A percentile compares a stretch with the other conserved stretches of the same genome.
These are phyloP conservation scores for Platanus orientalis DNA, from an alignment of 164 flowering plant species.

Conservation along the genomic window DNA sequence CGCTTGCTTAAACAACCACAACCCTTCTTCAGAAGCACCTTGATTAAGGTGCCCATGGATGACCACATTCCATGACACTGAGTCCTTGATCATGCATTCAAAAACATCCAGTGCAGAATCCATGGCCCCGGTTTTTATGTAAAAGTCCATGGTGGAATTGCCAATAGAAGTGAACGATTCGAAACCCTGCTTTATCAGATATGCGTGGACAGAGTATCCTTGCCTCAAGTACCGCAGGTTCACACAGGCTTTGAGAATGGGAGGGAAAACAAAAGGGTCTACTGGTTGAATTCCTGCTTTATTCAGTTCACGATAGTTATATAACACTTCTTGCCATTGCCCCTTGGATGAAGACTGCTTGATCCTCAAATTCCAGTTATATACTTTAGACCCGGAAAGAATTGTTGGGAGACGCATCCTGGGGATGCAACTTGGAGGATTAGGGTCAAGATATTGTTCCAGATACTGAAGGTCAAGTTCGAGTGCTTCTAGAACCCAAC, in stretches of 20 bases:
- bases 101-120: slow-evolving; percentile 43
- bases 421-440: background rate
- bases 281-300: slow-evolving; percentile 25
- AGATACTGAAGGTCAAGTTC: too few relatives aligned
- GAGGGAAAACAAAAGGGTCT: slow-evolving; percentile 45
- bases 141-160: slow-evolving; percentile 64
- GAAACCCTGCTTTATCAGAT: slow-evolving; percentile 49
- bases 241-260: slow-evolving; percentile 53
- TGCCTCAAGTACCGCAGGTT: slow-evolving; percentile 24
- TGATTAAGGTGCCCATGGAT: slow-evolving; percentile 44
- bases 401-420: slow-evolving; percentile 25
- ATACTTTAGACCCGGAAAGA: slow-evolving; percentile 13
- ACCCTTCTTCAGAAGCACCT: slow-evolving; percentile 40
- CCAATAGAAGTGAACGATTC: slow-evolving; percentile 46
- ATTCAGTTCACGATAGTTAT: slow-evolving; percentile 28
- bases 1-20: slow-evolving; percentile 47
- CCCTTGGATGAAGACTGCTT: slow-evolving; percentile 29
- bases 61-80: slow-evolving; percentile 76
- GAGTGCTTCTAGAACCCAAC: too few relatives aligned
- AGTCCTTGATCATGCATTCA: slow-evolving; percentile 38
- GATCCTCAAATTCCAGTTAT: slow-evolving; percentile 27
- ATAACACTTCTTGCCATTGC: slow-evolving; percentile 55
- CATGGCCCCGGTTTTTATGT: slow-evolving; percentile 42
- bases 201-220: slow-evolving; percentile 55
- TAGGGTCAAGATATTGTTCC: background rate